phyloP scores from a whole-genome alignment of 2,329 filamentous ascomycete species.

The Fusarium piperis region DNA sequence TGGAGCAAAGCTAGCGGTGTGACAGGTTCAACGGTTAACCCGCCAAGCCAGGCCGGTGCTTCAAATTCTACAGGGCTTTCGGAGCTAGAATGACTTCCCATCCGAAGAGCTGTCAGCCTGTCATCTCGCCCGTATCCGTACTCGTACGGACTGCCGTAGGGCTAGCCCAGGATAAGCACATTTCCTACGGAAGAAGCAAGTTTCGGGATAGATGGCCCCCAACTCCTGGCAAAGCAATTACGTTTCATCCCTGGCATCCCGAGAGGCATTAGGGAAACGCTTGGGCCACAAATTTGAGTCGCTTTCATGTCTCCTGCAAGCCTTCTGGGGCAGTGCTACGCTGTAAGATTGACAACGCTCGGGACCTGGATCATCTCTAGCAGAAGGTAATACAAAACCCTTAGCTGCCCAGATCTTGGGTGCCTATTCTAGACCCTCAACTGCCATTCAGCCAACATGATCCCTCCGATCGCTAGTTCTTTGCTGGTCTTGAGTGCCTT shows the following conservation, averaged over 20 bases:
- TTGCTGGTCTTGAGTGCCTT: background rate
- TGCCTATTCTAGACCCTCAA: background rate
- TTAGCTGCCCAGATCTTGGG: background rate
- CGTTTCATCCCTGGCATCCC: background rate
- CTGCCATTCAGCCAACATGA: background rate
- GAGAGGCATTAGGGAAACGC: background rate
- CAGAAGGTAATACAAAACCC: background rate
- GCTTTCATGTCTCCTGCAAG: background rate
- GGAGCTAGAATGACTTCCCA: background rate
- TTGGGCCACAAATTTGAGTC: background rate
- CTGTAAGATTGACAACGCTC: background rate
- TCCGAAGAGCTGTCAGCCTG: background rate
- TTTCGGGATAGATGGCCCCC: background rate
- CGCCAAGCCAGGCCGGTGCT: background rate
- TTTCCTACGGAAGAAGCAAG: background rate
- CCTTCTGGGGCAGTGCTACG: background rate
- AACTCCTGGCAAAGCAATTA: background rate
- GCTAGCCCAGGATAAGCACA: background rate
- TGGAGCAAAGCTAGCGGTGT: background rate
- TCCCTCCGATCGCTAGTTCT: background rate
- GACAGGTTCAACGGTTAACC: background rate
- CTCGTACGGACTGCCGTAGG: background rate
- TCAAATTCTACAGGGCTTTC: background rate
- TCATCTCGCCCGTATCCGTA: background rate
- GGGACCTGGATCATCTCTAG: background rate